Conservation (phyloP, 1,139 yeast species). For the Eremothecium cymbalariae region DNA sequence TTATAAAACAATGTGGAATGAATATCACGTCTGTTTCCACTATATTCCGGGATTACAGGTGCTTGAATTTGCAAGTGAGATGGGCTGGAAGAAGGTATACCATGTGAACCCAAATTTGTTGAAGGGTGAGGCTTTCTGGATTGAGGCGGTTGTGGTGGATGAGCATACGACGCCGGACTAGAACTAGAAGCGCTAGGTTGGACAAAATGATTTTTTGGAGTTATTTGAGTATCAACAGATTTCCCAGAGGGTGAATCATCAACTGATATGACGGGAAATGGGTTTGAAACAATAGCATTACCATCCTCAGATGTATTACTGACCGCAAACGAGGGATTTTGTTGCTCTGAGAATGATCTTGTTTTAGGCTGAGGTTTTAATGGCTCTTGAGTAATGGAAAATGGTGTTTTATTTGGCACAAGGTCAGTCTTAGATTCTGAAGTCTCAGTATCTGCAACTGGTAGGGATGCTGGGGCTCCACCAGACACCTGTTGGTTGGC, state of each 20-base stretch:
- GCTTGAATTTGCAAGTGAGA: conserved; percentile 21
- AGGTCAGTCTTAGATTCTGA: neutral
- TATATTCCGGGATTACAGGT: conserved; percentile 12
- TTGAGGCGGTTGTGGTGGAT: conserved; percentile 22
- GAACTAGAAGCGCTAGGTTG: too few relatives aligned
- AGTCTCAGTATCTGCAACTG: neutral
- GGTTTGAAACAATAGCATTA: too few relatives aligned
- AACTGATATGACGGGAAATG: too few relatives aligned
- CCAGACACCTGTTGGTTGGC: neutral
- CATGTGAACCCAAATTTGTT: too few relatives aligned
- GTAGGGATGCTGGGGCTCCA: neutral
- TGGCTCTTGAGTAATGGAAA: neutral
- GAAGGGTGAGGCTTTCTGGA: conserved; percentile 9
- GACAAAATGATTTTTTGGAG: too few relatives aligned
- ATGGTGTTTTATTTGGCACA: neutral
- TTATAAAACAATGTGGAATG: conserved; percentile 50
- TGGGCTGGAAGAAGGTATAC: conserved; percentile 7
- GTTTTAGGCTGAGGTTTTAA: neutral
- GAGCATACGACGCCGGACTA: conserved; percentile 15
- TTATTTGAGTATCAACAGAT: too few relatives aligned
- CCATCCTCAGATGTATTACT: too few relatives aligned
- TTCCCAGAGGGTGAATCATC: too few relatives aligned
- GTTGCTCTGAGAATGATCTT: too few relatives aligned
- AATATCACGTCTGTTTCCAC: conserved; percentile 38
- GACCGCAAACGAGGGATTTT: too few relatives aligned